Evolutionary conservation across 2,329 filamentous ascomycete species (phyloP), one percentile per base, ranked within the genome.

Genomic region (Penicillium verrucosum): DNA sequence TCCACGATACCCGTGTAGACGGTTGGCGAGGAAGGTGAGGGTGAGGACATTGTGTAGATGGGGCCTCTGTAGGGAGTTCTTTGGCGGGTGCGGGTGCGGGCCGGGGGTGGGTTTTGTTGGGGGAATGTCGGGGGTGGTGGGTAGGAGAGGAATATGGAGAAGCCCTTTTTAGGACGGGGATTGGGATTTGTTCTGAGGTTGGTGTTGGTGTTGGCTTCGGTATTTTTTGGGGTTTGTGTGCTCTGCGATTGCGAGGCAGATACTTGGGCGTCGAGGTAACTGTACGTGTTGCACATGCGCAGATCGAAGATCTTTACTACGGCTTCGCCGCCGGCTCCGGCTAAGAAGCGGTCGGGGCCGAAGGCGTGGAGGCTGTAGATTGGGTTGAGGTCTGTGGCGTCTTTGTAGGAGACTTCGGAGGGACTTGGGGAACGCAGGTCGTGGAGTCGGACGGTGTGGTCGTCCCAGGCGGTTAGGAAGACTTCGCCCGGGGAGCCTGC

Each of bases 281-380:
- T 69, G 62, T 75, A 75, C 14, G 60, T 64, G 23, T 66, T 72
- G n/a, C 65, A 64, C 64, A 85, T 75, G 25, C 85, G 82, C 42
- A 88, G 67, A 62, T 88, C 85, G 61, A 85, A 88, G 5, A 86
- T 73, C 62, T 87, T 87, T 43, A 88, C 71, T 49, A 86, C 75
- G 43, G 78, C 81, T 67, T 87, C 82, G 47, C 80, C 77, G 3
- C 80, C 80, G 1, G 80, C 79, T 25, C 85, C 85, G 11, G 80
- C 82, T 9, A 86, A 66, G 53, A 88, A 79, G 2, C 79, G 76
- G 61, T 86, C 81, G 21, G 79, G 77, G 2, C 82, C 82, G 49
- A 85, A 79, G 0, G 80, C 72, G 1, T 82, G 77, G 16, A 88
- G 75, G 21, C 82, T 82, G 65, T 86, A 86, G 7, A 86, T 78